A percentile compares a stretch with the other conserved stretches of the same genome.
Conservation (phyloP, 2,329 filamentous ascomycete genomes). For the Aspergillus sp. region DNA sequence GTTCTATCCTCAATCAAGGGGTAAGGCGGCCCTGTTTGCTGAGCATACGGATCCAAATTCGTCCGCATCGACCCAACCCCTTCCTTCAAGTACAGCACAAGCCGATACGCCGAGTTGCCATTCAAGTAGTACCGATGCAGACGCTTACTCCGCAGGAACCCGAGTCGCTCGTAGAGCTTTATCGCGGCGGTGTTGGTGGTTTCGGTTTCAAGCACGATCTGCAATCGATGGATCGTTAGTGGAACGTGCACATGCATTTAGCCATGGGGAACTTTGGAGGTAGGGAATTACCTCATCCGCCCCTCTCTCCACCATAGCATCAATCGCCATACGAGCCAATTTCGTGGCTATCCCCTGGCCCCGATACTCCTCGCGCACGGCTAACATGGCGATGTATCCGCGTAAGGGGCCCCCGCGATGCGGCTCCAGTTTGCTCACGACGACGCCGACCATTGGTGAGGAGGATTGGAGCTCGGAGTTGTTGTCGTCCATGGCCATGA, state of each 20-base stretch:
- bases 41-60: slow-evolving; percentile 37
- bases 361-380: slow-evolving; percentile 77
- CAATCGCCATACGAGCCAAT: slow-evolving; percentile 85
- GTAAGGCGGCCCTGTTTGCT: slow-evolving; percentile 12
- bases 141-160: slow-evolving; percentile 89
- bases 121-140: slow-evolving; percentile 95
- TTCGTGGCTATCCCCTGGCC: slow-evolving; percentile 85
- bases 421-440: slow-evolving; percentile 90
- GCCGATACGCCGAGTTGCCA: slow-evolving; percentile 87
- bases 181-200: slow-evolving; percentile 88
- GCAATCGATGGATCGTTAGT: neutral
- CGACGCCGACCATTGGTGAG: slow-evolving; percentile 72
- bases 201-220: slow-evolving; percentile 92
- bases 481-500: slow-evolving; percentile 66
- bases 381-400: slow-evolving; percentile 98
- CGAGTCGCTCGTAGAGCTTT: slow-evolving; percentile 87
- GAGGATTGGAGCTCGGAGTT: neutral
- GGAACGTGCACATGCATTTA: neutral
- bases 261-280: neutral
- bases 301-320: slow-evolving; percentile 79
- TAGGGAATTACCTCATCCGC: slow-evolving; percentile 70
- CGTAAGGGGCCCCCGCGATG: slow-evolving; percentile 84
- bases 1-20: slow-evolving; percentile 3
- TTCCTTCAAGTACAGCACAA: slow-evolving; percentile 77
- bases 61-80: slow-evolving; percentile 51